These are phyloP conservation scores for Saturnispora diversa DNA, from an alignment of 805 yeast species.

Conservation along the genomic window DNA sequence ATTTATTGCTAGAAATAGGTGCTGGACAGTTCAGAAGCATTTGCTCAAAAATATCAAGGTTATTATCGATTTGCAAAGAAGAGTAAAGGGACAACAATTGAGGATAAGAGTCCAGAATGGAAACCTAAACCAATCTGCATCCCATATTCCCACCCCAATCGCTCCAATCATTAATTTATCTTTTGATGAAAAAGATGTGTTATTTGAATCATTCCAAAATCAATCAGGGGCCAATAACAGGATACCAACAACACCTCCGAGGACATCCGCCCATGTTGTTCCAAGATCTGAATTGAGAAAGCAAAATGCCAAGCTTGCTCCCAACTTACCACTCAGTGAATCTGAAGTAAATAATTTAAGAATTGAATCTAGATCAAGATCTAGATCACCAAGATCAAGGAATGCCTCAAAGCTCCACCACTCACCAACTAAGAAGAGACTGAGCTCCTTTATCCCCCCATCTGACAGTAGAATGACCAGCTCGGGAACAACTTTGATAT, in stretches of 20 bases:
- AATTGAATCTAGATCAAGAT: constrained; percentile 1
- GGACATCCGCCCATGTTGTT: constrained; percentile 9
- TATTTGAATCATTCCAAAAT: constrained; percentile 14
- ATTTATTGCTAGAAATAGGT: constrained; percentile 16
- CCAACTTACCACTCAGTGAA: constrained; percentile 12
- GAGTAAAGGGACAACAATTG: constrained; percentile 33
- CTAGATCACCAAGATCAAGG: constrained; percentile 4
- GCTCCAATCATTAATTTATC: not conserved
- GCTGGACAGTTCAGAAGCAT: constrained; percentile 16
- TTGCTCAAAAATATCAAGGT: constrained; percentile 19
- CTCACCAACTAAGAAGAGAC: constrained; percentile 15
- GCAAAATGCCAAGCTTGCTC: constrained; percentile 10
- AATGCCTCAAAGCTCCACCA: constrained; percentile 13
- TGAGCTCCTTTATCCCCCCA: constrained; percentile 24
- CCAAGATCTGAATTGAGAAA: constrained; percentile 11
- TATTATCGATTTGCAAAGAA: constrained; percentile 34
- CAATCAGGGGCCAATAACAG: not conserved
- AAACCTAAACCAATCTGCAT: no score
- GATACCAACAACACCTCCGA: constrained; percentile 3
- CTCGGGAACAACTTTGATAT: constrained; percentile 1
- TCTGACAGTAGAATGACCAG: constrained; percentile 4
- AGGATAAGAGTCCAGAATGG: not conserved
- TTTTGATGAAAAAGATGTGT: constrained; percentile 1
- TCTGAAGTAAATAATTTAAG: constrained; percentile 2
- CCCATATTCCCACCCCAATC: no score